Conservation (phyloP, 2,329 filamentous ascomycete genomes). For the Uncinocarpus reesii region DNA sequence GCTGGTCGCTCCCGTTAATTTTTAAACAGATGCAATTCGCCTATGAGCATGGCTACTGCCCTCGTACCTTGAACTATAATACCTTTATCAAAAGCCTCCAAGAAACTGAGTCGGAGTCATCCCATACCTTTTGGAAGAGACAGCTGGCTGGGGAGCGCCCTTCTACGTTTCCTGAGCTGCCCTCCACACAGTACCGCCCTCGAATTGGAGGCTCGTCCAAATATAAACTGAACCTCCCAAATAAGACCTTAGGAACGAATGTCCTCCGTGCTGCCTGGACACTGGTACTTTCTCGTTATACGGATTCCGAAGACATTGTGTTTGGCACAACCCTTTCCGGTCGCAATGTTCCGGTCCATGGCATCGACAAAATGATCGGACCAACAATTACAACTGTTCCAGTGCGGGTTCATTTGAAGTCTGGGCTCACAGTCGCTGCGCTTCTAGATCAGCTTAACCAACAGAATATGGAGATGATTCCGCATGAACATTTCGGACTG, state of each 20-base stretch:
- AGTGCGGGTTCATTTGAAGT: too few species aligned
- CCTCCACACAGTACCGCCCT: neutral
- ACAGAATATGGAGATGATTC: too few species aligned
- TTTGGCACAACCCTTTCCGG: slow-evolving; percentile 36
- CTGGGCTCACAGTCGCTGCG: too few species aligned
- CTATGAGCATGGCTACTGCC: slow-evolving; percentile 13
- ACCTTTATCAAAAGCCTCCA: neutral
- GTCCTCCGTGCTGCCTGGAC: slow-evolving; percentile 26
- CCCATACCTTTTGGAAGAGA: neutral
- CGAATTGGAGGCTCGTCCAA: neutral
- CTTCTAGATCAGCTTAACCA: too few species aligned
- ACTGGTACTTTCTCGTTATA: slow-evolving; percentile 27
- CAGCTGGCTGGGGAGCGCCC: neutral
- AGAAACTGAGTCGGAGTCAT: neutral
- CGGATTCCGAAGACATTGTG: slow-evolving; percentile 28
- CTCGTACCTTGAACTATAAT: neutral
- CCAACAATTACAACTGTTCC: slow-evolving; percentile 25
- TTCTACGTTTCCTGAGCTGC: neutral
- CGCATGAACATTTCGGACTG: too few species aligned
- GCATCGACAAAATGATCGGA: slow-evolving; percentile 32
- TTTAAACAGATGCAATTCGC: slow-evolving; percentile 21
- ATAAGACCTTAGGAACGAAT: too few species aligned
- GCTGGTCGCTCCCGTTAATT: slow-evolving; percentile 28
- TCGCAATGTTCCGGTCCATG: slow-evolving; percentile 28
- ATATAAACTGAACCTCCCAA: neutral